Percentiles rank a stretch among this genome's conserved stretches.
These are phyloP conservation scores for Zygosaccharomyces rouxii DNA, from an alignment of 805 yeast species.

Conservation along the genomic window DNA sequence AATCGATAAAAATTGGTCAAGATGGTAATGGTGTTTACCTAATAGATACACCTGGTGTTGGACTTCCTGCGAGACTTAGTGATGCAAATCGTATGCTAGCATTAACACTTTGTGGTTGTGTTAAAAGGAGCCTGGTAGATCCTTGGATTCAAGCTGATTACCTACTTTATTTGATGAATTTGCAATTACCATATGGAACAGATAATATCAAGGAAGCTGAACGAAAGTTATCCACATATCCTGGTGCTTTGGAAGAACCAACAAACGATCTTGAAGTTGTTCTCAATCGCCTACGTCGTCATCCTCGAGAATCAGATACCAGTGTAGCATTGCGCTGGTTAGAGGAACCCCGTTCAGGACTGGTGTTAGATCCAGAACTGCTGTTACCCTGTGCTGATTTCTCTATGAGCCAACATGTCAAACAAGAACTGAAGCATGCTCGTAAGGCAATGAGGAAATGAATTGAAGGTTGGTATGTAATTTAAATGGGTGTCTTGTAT, in stretches of 20 bases:
- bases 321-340: slow-evolving; percentile 64
- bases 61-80: slow-evolving; percentile 61
- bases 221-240: slow-evolving; percentile 14
- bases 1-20: slow-evolving; percentile 54
- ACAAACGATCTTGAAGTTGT: slow-evolving; percentile 67
- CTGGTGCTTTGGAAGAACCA: slow-evolving; percentile 49
- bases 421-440: slow-evolving; percentile 17
- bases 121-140: slow-evolving; percentile 64
- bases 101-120: slow-evolving; percentile 69
- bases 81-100: slow-evolving; percentile 68
- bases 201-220: slow-evolving; percentile 6
- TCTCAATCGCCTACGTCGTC: slow-evolving; percentile 44
- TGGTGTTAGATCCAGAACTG: slow-evolving; percentile 26
- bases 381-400: slow-evolving; percentile 19
- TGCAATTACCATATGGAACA: slow-evolving; percentile 34
- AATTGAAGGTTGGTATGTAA: neutral
- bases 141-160: slow-evolving; percentile 86
- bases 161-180: slow-evolving; percentile 66
- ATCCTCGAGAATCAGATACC: slow-evolving; percentile 12
- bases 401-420: slow-evolving; percentile 11
- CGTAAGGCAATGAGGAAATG: slow-evolving; percentile 1
- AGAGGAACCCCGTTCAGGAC: slow-evolving; percentile 51
- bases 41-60: slow-evolving; percentile 92
- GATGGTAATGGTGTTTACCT: slow-evolving; percentile 50
- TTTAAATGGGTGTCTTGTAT: neutral